phyloP scores from a whole-genome alignment of 2,329 filamentous ascomycete species.

The Fusarium siculi region DNA sequence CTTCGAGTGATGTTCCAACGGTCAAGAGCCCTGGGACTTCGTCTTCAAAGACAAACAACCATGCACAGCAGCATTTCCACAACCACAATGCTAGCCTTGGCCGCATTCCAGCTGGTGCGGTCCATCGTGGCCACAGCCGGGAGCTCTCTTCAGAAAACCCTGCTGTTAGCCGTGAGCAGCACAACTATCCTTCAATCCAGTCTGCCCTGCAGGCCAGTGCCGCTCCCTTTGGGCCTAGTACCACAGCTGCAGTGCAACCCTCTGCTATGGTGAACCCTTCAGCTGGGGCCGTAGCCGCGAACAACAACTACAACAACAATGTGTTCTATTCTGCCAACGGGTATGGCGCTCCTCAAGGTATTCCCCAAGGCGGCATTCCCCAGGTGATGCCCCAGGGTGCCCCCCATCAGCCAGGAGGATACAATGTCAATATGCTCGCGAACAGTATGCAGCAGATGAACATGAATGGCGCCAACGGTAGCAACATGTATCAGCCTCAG shows the following conservation, averaged over 20 bases:
- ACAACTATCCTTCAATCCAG: slow-evolving; percentile 68
- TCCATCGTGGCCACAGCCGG: slow-evolving; percentile 76
- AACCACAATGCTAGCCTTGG: slow-evolving; percentile 86
- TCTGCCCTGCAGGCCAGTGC: slow-evolving; percentile 84
- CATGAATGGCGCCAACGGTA: slow-evolving; percentile 57
- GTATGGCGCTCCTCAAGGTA: slow-evolving; percentile 46
- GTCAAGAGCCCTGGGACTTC: slow-evolving; percentile 74
- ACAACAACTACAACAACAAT: slow-evolving; percentile 47
- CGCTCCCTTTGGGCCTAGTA: slow-evolving; percentile 77
- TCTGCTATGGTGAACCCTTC: slow-evolving; percentile 44
- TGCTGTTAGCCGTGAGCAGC: slow-evolving; percentile 56
- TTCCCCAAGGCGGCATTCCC: slow-evolving; percentile 16
- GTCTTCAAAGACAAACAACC: slow-evolving; percentile 63
- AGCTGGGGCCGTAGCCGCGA: slow-evolving; percentile 36
- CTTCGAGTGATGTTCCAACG: slow-evolving; percentile 88
- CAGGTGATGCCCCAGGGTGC: slow-evolving; percentile 29
- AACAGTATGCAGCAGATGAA: slow-evolving; percentile 76
- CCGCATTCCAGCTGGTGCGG: slow-evolving; percentile 75
- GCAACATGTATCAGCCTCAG: slow-evolving; percentile 63
- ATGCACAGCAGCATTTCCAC: slow-evolving; percentile 73
- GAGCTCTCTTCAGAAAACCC: slow-evolving; percentile 70
- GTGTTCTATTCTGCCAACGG: slow-evolving; percentile 48
- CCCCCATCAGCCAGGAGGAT: slow-evolving; percentile 41
- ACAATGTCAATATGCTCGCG: slow-evolving; percentile 63
- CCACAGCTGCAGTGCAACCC: slow-evolving; percentile 45